Base-by-base conservation (phyloP, 2,329 filamentous ascomycete species). In the Emergomyces orientalis region DNA sequence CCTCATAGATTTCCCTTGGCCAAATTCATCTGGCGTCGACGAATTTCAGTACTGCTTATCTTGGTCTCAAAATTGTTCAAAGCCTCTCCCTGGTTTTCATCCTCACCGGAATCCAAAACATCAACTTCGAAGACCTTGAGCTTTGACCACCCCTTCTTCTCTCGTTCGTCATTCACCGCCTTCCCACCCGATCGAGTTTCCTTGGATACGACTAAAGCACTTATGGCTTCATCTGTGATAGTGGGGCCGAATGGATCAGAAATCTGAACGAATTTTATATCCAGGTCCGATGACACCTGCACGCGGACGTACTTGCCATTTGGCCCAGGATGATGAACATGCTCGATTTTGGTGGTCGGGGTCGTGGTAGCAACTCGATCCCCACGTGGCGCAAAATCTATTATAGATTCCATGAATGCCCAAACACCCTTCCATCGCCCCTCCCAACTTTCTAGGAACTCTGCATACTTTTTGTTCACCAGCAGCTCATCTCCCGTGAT, bases 211-310 rank as follows among this genome's bases (percentile, higher is more conserved):
- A 96, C 88, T 62, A 99, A 81, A 0, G 88, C 90, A 54, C 88
- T 86, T 65, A 97, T 88, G 37, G 82, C 79, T 73, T 90, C 83
- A 63, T 93, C 87, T 0, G 90, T 90, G 65, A 96, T 89, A 0
- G 94, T 97, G 3, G 94, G 94, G 0, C 94, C 94, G 75, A 88
- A 97, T 0, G 89, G 84, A 73, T 99, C 92, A 69, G 88, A 87
- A 62, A 99, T 91, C 71, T 91, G 85, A 55, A 93, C 89, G 71
- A 90, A 91, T 68, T 89, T 88, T 59, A 97, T 82, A 2, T 81
- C 77, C 62, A 97, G 78, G 43, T 82, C 83, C 61, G 81, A 79
- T 1, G 85, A 82, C 65, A 91, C 85, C 6, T 74, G 70, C 66
- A 70, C 66, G 22, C 73, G 66, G 41, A 77, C 73, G 58, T 73